Conservation (phyloP, 805 yeast genomes). For the Lipomyces sp. region DNA sequence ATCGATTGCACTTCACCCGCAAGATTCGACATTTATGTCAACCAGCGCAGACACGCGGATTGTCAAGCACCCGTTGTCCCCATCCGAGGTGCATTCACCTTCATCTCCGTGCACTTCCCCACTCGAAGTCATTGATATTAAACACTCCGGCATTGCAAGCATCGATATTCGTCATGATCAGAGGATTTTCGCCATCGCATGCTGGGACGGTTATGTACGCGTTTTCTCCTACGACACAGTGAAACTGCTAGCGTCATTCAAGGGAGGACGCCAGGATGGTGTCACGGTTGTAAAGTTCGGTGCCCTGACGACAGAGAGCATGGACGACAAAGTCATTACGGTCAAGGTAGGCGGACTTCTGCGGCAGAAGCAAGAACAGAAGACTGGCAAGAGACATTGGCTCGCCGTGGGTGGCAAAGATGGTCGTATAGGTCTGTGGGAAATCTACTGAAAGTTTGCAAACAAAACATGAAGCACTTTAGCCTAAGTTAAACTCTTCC, state of each 20-base stretch:
- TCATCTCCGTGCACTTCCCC: background rate
- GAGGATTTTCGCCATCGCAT: constrained; percentile 36
- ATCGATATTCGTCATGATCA: constrained; percentile 32
- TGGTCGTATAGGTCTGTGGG: constrained; percentile 49
- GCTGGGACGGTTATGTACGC: constrained; percentile 44
- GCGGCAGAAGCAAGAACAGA: constrained; percentile 3
- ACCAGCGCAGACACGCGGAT: constrained; percentile 38
- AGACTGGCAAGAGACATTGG: constrained; percentile 30
- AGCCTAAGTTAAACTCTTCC: constrained; percentile 67
- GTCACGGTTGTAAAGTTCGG: constrained; percentile 33
- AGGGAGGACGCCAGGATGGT: constrained; percentile 36
- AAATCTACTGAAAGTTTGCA: constrained; percentile 16
- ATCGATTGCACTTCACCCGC: constrained; percentile 30
- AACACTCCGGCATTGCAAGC: constrained; percentile 36
- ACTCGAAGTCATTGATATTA: constrained; percentile 19
- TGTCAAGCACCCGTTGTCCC: constrained; percentile 33
- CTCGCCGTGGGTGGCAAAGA: constrained; percentile 55
- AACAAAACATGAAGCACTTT: background rate
- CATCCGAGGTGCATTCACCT: background rate
- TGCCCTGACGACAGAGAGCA: background rate
- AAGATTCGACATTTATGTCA: constrained; percentile 32
- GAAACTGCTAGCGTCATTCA: constrained; percentile 37
- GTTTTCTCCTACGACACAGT: constrained; percentile 34
- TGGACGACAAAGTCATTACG: background rate
- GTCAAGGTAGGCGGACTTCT: background rate